These are phyloP conservation scores for Phialemoniopsis sp. DNA, from an alignment of 2,329 filamentous ascomycete species.

Conservation along the genomic window DNA sequence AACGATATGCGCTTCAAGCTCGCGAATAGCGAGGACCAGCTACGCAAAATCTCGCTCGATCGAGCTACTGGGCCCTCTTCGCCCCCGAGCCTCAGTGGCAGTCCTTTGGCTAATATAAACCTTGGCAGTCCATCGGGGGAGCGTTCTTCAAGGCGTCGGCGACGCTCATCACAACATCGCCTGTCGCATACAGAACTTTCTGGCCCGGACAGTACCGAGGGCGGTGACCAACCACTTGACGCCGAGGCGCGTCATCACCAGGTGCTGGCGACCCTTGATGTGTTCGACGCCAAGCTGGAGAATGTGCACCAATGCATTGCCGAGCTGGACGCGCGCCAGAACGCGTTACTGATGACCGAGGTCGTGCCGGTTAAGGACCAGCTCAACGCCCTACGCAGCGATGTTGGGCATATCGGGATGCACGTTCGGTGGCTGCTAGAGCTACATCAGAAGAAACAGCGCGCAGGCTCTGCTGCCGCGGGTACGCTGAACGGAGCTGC, in stretches of 20 bases:
- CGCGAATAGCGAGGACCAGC: not conserved
- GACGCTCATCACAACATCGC: too few relatives aligned
- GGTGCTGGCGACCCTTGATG: conserved; percentile 39
- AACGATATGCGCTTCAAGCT: conserved; percentile 1
- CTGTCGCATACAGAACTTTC: too few relatives aligned
- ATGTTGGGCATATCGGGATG: conserved; percentile 54
- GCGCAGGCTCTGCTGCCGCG: too few relatives aligned
- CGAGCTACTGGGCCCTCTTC: too few relatives aligned
- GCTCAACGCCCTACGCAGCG: conserved; percentile 55
- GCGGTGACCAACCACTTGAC: too few relatives aligned
- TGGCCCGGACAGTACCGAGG: too few relatives aligned
- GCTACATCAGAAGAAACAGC: conserved; percentile 18
- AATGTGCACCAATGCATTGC: conserved; percentile 52
- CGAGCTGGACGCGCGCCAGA: conserved; percentile 56
- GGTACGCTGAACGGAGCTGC: conserved; percentile 9
- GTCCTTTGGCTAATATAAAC: too few relatives aligned
- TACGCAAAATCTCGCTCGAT: not conserved
- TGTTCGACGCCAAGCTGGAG: conserved; percentile 52
- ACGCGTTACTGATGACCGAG: conserved; percentile 58
- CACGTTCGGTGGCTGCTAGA: conserved; percentile 56
- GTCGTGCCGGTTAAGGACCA: conserved; percentile 59
- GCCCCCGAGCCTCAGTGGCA: too few relatives aligned
- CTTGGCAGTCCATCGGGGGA: too few relatives aligned
- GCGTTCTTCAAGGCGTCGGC: too few relatives aligned
- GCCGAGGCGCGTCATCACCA: conserved; percentile 21